These are phyloP conservation scores for Paraphaeosphaeria sporulosa DNA, from an alignment of 2,329 filamentous ascomycete species.

Conservation along the genomic window DNA sequence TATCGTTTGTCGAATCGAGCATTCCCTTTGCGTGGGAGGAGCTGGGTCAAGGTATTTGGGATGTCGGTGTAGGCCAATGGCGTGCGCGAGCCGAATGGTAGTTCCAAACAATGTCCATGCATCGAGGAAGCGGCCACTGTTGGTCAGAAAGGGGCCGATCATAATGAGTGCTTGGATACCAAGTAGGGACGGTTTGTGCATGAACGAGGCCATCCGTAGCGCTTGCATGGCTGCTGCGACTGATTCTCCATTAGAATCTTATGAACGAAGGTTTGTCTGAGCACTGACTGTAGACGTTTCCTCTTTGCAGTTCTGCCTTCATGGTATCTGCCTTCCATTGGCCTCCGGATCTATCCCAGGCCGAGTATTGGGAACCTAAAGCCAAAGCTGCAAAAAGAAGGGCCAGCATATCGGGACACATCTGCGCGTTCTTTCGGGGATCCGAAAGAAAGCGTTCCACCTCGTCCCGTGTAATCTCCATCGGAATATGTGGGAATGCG, in stretches of 20 bases:
- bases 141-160: constrained; percentile 59
- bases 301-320: constrained; percentile 45
- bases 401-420: constrained; percentile 57
- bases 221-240: constrained; percentile 61
- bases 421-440: constrained; percentile 51
- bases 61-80: constrained; percentile 59
- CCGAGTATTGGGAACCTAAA: constrained; percentile 55
- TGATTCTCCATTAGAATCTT: constrained; percentile 26
- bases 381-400: constrained; percentile 58
- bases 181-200: constrained; percentile 57
- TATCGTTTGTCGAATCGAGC: constrained; percentile 52
- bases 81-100: constrained; percentile 58
- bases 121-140: constrained; percentile 59
- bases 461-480: constrained; percentile 53
- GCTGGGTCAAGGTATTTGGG: constrained; percentile 55
- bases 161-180: constrained; percentile 57
- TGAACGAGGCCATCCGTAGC: constrained; percentile 57
- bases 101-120: constrained; percentile 60
- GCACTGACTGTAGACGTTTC: constrained; percentile 56
- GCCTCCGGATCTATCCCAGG: constrained; percentile 52
- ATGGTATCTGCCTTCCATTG: constrained; percentile 50
- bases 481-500: constrained; percentile 56
- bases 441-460: constrained; percentile 56
- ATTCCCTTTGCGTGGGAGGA: constrained; percentile 51
- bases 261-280: neutral